phyloP scores from a whole-genome alignment of 2,329 filamentous ascomycete genomes.

The Microcyclosporella mali region DNA sequence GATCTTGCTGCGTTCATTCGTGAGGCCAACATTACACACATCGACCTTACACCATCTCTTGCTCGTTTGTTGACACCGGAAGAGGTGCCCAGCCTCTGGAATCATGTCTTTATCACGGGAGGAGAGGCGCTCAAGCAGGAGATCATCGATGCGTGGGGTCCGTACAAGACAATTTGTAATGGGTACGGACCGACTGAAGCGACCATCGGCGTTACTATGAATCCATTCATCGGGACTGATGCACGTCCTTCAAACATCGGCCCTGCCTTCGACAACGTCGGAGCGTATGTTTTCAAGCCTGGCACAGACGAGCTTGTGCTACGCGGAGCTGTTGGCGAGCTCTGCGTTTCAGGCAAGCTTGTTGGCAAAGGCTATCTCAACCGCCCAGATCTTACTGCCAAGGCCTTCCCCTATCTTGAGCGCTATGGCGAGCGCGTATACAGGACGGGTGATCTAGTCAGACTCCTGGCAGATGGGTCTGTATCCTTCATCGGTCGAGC shows the following conservation, averaged over 20 bases:
- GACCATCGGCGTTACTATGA: slow-evolving; percentile 89
- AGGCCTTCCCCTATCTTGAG: slow-evolving; percentile 65
- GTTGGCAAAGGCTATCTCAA: slow-evolving; percentile 89
- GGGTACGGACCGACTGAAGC: slow-evolving; percentile 86
- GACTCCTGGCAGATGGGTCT: slow-evolving; percentile 70
- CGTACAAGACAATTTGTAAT: slow-evolving; percentile 77
- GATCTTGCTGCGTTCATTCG: slow-evolving; percentile 70
- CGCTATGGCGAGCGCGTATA: slow-evolving; percentile 54
- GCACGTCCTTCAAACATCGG: slow-evolving; percentile 86
- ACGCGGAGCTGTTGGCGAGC: slow-evolving; percentile 73
- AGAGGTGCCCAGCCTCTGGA: slow-evolving; percentile 71
- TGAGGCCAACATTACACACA: slow-evolving; percentile 71
- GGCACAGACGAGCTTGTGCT: slow-evolving; percentile 66
- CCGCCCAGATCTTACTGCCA: slow-evolving; percentile 65
- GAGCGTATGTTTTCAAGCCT: slow-evolving; percentile 68
- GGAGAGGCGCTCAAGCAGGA: slow-evolving; percentile 85
- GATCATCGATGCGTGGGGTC: slow-evolving; percentile 80
- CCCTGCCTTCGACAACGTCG: slow-evolving; percentile 78
- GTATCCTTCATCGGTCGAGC: slow-evolving; percentile 83
- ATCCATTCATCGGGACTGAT: slow-evolving; percentile 67
- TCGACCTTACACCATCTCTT: slow-evolving; percentile 84
- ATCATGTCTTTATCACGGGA: slow-evolving; percentile 86
- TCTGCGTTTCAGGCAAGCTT: slow-evolving; percentile 79
- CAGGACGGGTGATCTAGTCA: slow-evolving; percentile 80
- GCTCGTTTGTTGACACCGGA: slow-evolving; percentile 71